These are phyloP conservation scores for Russula sp. DNA, from an alignment of 768 basidiomycete genomes.

Conservation along the genomic window DNA sequence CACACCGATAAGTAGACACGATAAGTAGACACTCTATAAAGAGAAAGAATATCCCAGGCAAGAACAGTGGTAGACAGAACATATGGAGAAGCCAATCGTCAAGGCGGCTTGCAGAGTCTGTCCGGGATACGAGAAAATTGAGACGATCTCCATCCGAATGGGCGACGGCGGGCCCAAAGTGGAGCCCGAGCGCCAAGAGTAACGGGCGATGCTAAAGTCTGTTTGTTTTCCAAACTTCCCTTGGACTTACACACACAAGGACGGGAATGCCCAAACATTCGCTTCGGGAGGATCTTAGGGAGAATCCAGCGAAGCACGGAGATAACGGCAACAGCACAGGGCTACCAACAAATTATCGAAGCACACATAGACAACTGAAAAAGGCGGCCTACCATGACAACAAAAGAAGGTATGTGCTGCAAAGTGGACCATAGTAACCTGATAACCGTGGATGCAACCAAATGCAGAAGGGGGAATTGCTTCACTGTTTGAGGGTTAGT, in stretches of 20 bases:
- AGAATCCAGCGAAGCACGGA: conserved; percentile 16
- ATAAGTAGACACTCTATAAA: too few relatives aligned
- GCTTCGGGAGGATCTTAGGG: background rate
- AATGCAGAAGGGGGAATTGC: conserved; percentile 13
- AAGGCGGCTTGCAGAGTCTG: conserved; percentile 19
- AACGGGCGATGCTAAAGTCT: background rate
- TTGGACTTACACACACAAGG: background rate
- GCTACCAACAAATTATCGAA: conserved; percentile 12
- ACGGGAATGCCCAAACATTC: background rate
- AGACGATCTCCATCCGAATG: conserved; percentile 6
- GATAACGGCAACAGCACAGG: conserved; percentile 10
- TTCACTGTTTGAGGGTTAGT: conserved; percentile 14
- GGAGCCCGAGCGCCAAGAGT: conserved; percentile 2
- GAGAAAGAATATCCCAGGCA: background rate
- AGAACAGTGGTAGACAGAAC: background rate
- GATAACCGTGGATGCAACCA: conserved; percentile 1
- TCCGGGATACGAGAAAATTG: conserved; percentile 29
- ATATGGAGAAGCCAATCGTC: conserved; percentile 2
- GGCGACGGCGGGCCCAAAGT: conserved; percentile 6
- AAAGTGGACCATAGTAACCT: conserved; percentile 19
- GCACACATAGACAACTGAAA: background rate
- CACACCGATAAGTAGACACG: too few relatives aligned
- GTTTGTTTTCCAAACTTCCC: background rate
- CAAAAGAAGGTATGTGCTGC: conserved; percentile 8
- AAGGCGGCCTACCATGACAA: conserved; percentile 19